These are phyloP conservation scores for Chamaecrista fasciculata DNA, from an alignment of 306 rosid species.

Conservation along the genomic window DNA sequence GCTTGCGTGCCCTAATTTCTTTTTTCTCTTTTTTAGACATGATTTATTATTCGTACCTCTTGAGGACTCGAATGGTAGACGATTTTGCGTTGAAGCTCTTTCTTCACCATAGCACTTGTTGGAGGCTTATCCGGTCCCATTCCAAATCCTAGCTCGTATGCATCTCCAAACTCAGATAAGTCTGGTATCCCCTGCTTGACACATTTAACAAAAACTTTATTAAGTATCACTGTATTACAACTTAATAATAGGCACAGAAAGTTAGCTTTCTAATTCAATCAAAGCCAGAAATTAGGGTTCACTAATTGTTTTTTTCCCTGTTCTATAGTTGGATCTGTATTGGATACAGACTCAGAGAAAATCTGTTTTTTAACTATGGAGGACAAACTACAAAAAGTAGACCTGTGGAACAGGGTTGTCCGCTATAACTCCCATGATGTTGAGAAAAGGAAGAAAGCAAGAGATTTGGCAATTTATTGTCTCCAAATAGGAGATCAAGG, in stretches of 20 bases:
- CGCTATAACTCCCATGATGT: conserved; percentile 12
- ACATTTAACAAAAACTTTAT: conserved; percentile 1
- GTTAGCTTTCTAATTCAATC: conserved; percentile 6
- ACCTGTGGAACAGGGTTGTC: conserved; percentile 31
- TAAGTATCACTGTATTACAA: neutral
- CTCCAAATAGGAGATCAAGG: conserved; percentile 26
- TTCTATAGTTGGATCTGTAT: conserved; percentile 35
- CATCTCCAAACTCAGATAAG: conserved; percentile 75
- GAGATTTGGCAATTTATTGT: conserved; percentile 24
- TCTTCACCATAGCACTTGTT: conserved; percentile 71
- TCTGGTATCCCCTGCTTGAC: conserved; percentile 73
- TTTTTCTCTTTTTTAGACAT: neutral
- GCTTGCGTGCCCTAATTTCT: conserved; percentile 22
- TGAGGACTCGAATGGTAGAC: conserved; percentile 65
- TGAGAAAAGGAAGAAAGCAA: conserved; percentile 19
- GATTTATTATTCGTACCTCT: conserved; percentile 49
- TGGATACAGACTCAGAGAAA: conserved; percentile 11
- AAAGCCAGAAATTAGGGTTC: conserved; percentile 22
- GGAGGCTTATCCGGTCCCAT: conserved; percentile 75
- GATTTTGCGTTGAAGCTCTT: conserved; percentile 74
- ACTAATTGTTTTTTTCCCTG: conserved; percentile 23
- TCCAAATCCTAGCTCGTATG: conserved; percentile 67
- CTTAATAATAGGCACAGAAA: neutral
- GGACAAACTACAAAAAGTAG: conserved; percentile 26
- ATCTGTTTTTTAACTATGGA: neutral